These are phyloP conservation scores for Trapa bicornis DNA, from an alignment of 345 rosid species.

Conservation along the genomic window DNA sequence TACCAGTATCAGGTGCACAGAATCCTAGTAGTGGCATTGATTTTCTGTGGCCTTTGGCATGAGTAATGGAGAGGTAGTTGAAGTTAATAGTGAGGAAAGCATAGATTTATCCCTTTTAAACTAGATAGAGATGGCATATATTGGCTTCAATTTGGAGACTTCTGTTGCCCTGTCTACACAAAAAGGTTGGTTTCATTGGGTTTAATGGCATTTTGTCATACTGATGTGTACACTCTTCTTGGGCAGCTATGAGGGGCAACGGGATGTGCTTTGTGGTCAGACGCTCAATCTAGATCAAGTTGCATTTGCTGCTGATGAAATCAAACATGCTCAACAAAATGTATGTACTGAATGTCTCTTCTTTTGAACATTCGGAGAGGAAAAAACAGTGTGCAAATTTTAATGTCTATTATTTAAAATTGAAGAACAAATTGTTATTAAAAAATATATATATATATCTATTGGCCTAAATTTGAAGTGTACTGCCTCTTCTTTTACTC, in stretches of 20 bases:
- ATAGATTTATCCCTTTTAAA: neutral
- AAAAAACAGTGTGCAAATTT: neutral
- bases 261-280: slow-evolving; percentile 88
- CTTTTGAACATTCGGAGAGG: neutral
- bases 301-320: slow-evolving; percentile 82
- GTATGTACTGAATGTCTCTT: slow-evolving; percentile 33
- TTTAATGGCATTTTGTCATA: neutral
- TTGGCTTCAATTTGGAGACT: neutral
- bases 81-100: neutral
- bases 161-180: neutral
- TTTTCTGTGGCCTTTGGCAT: neutral
- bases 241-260: slow-evolving; percentile 89
- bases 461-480: neutral
- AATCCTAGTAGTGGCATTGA: neutral
- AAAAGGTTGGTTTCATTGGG: neutral
- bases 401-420: no score
- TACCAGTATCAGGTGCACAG: neutral
- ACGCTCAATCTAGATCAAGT: slow-evolving; percentile 96
- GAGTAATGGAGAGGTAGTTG: neutral
- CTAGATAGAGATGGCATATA: neutral
- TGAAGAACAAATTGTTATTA: no score
- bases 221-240: neutral
- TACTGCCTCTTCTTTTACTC: neutral
- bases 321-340: slow-evolving; percentile 93
- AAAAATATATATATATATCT: neutral